Conservation (phyloP, 2,329 filamentous ascomycete species). For the Trichoderma asperellum region DNA sequence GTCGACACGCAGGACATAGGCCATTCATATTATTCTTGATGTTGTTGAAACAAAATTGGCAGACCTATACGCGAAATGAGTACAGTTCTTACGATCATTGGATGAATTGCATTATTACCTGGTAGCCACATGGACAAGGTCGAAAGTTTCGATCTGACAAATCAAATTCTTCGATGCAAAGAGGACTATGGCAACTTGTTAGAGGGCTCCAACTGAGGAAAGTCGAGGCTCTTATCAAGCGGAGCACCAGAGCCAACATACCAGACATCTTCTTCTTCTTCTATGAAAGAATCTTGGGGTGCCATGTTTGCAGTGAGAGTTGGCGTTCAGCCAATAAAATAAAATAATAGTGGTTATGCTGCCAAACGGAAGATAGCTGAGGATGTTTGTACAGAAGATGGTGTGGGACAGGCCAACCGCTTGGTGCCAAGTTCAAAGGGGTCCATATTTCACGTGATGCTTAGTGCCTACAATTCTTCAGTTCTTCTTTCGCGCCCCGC, state of each 20-base stretch:
- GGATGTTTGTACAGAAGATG: slow-evolving; percentile 31
- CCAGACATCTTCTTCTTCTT: slow-evolving; percentile 73
- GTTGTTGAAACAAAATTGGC: slow-evolving; percentile 99
- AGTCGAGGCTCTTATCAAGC: slow-evolving; percentile 22
- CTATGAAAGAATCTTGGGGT: slow-evolving; percentile 71
- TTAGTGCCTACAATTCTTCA: neutral
- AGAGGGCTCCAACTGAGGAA: slow-evolving; percentile 30
- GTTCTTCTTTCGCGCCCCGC: neutral
- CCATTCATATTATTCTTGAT: slow-evolving; percentile 98
- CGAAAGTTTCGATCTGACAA: slow-evolving; percentile 96
- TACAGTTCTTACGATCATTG: neutral
- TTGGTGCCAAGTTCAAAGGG: slow-evolving; percentile 19
- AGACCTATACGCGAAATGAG: slow-evolving; percentile 66
- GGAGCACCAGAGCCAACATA: slow-evolving; percentile 44
- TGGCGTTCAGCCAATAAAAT: neutral
- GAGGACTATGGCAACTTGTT: slow-evolving; percentile 65
- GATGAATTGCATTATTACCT: slow-evolving; percentile 62
- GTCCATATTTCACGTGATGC: slow-evolving; percentile 30
- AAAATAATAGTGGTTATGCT: slow-evolving; percentile 28
- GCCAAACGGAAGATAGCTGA: slow-evolving; percentile 32
- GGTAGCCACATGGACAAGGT: slow-evolving; percentile 96
- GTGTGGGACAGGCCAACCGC: slow-evolving; percentile 28
- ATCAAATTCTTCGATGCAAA: slow-evolving; percentile 99
- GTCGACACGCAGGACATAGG: slow-evolving; percentile 93
- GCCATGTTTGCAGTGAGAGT: slow-evolving; percentile 53